Evolutionary conservation across 805 yeast genomes (phyloP).

Genomic region (Candida mattraensis): DNA sequence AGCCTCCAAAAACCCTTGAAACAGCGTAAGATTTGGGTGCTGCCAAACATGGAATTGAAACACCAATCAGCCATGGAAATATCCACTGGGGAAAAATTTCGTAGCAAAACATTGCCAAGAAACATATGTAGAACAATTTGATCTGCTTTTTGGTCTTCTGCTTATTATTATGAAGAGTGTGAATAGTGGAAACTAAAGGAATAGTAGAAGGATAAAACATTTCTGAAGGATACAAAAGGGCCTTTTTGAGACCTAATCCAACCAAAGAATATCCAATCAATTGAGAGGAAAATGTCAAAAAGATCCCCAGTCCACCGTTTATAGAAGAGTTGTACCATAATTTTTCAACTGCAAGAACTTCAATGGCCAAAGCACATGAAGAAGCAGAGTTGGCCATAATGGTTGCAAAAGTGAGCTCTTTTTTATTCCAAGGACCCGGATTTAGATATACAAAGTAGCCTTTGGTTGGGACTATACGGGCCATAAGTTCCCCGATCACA

Average conservation of each 20-base stretch:
- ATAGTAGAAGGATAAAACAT: slow-evolving; percentile 42
- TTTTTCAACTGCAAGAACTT: slow-evolving; percentile 33
- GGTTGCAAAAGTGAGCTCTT: slow-evolving; percentile 44
- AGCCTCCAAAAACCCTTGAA: slow-evolving; percentile 32
- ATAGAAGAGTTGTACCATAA: slow-evolving; percentile 27
- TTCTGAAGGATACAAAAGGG: slow-evolving; percentile 21
- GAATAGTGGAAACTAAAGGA: slow-evolving; percentile 27
- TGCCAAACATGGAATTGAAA: slow-evolving; percentile 29
- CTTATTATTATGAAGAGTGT: slow-evolving; percentile 23
- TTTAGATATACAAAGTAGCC: slow-evolving; percentile 26
- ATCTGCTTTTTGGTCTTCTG: slow-evolving; percentile 18
- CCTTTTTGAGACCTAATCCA: slow-evolving; percentile 26
- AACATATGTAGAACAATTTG: slow-evolving; percentile 23
- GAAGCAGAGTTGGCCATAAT: slow-evolving; percentile 34
- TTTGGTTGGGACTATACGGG: slow-evolving; percentile 27
- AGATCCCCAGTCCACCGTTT: slow-evolving; percentile 29
- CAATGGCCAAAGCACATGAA: slow-evolving; percentile 29
- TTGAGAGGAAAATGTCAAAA: slow-evolving; percentile 31
- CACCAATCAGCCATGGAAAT: slow-evolving; percentile 27
- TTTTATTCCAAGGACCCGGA: slow-evolving; percentile 45
- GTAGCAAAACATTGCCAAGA: slow-evolving; percentile 23
- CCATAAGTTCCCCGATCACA: slow-evolving; percentile 30
- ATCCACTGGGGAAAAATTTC: slow-evolving; percentile 33
- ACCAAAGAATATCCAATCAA: slow-evolving; percentile 30
- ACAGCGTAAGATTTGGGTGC: slow-evolving; percentile 27